phyloP scores from a whole-genome alignment of 768 basidiomycete species.

The Russula dissimulans region DNA sequence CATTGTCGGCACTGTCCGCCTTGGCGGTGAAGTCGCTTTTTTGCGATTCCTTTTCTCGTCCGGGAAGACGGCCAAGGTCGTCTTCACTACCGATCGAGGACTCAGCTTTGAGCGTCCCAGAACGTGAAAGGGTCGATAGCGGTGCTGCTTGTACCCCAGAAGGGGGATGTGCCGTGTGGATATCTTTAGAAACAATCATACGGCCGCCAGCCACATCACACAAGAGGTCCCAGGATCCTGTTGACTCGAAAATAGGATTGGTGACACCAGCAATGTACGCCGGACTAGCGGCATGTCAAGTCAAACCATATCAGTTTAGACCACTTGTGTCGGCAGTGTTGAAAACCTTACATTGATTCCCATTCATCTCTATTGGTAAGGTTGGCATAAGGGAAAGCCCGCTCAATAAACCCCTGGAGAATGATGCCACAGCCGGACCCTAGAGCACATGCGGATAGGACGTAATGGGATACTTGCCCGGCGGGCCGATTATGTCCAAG shows the following conservation, averaged over 20 bases:
- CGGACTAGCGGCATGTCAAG: conserved; percentile 37
- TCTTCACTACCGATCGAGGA: conserved; percentile 56
- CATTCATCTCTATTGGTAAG: conserved; percentile 82
- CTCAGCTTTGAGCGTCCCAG: conserved; percentile 59
- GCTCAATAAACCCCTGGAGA: conserved; percentile 78
- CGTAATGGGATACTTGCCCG: conserved; percentile 82
- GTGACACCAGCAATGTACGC: conserved; percentile 97
- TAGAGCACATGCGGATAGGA: conserved; percentile 89
- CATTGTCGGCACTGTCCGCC: conserved; percentile 58
- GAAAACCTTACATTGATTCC: conserved; percentile 64
- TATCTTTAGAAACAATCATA: conserved; percentile 83
- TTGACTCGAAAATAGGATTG: conserved; percentile 90
- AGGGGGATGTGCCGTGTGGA: conserved; percentile 42
- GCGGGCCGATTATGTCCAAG: conserved; percentile 86
- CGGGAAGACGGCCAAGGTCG: conserved; percentile 49
- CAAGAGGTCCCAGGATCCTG: conserved; percentile 84
- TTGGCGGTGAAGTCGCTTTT: conserved; percentile 50
- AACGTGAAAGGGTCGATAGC: conserved; percentile 42
- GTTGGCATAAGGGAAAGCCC: conserved; percentile 93
- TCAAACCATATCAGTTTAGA: not conserved
- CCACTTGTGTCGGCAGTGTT: not conserved
- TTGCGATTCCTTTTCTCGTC: conserved; percentile 36
- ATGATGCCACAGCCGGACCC: conserved; percentile 84
- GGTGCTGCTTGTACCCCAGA: conserved; percentile 24
- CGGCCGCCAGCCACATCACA: conserved; percentile 84